Percentiles rank a stretch among this genome's conserved stretches.
Conservation (phyloP, 2,329 filamentous ascomycete species). For the Magnaporthiopsis incrustans region DNA sequence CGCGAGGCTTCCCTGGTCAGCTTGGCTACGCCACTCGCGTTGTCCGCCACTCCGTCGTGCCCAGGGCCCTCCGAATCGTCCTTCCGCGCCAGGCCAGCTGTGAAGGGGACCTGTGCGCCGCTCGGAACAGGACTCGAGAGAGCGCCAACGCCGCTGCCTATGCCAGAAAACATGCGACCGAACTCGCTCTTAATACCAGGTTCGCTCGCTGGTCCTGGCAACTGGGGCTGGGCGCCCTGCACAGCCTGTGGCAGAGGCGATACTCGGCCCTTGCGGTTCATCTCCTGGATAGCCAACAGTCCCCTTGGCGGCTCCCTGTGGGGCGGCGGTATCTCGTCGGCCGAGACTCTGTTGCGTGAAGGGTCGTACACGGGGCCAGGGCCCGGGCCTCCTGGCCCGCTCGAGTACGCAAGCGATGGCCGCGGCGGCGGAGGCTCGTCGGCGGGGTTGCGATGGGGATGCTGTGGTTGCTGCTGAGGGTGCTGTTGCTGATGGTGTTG, state of each 20-base stretch:
- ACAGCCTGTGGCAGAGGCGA: conserved; percentile 91
- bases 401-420: conserved; percentile 40
- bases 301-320: conserved; percentile 49
- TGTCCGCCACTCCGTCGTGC: conserved; percentile 37
- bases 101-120: conserved; percentile 37
- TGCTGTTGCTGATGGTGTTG: conserved; percentile 25
- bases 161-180: conserved; percentile 90
- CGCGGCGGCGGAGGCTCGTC: conserved; percentile 44
- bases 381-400: conserved; percentile 25
- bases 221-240: conserved; percentile 78
- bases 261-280: conserved; percentile 72
- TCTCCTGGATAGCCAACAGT: conserved; percentile 71
- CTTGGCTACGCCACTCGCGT: conserved; percentile 23
- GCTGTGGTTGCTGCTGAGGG: conserved; percentile 22
- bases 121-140: conserved; percentile 43
- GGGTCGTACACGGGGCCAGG: conserved; percentile 32
- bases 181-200: conserved; percentile 92
- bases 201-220: conserved; percentile 70
- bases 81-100: conserved; percentile 37
- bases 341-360: conserved; percentile 29
- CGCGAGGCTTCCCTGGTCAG: conserved; percentile 31
- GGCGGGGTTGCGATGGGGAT: conserved; percentile 19
- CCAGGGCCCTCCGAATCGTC: conserved; percentile 41
- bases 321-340: conserved; percentile 48
- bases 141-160: conserved; percentile 52